phyloP scores from a whole-genome alignment of 768 basidiomycete species.

The Lentinula lateritia region DNA sequence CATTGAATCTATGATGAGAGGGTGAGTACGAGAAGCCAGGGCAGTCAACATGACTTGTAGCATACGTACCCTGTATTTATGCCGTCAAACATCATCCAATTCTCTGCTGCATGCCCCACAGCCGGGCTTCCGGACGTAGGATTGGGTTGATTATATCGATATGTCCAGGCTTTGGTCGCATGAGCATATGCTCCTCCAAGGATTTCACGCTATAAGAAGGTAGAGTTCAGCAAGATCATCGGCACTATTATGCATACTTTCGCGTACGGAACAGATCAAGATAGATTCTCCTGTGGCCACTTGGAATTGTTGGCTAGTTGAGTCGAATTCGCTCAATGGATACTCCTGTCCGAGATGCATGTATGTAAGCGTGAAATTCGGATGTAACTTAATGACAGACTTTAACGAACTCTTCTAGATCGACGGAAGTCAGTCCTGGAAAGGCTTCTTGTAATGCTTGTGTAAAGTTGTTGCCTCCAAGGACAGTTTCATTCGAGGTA shows the following conservation, averaged over 20 bases:
- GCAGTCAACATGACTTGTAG: neutral
- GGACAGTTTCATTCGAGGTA: constrained; percentile 56
- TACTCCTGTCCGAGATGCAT: constrained; percentile 27
- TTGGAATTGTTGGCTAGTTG: constrained; percentile 33
- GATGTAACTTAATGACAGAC: constrained; percentile 12
- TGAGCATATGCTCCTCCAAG: constrained; percentile 36
- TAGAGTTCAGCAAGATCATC: neutral
- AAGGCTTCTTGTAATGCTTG: constrained; percentile 34
- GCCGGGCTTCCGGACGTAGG: constrained; percentile 30
- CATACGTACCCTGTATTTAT: constrained; percentile 47
- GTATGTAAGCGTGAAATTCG: neutral
- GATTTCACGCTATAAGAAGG: constrained; percentile 33
- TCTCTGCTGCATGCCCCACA: constrained; percentile 52
- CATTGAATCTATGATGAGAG: constrained; percentile 36
- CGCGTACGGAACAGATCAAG: constrained; percentile 49
- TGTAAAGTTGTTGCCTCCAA: constrained; percentile 31
- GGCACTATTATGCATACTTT: neutral
- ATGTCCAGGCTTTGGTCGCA: constrained; percentile 39
- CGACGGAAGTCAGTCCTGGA: constrained; percentile 35
- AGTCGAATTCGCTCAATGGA: constrained; percentile 37
- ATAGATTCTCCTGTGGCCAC: constrained; percentile 45
- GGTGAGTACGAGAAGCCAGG: constrained; percentile 7
- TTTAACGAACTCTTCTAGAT: constrained; percentile 30
- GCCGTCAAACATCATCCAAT: constrained; percentile 66
- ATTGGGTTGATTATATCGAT: constrained; percentile 55